Base-by-base conservation (phyloP, 2,329 filamentous ascomycete species). In the Fusarium xyrophilum region DNA sequence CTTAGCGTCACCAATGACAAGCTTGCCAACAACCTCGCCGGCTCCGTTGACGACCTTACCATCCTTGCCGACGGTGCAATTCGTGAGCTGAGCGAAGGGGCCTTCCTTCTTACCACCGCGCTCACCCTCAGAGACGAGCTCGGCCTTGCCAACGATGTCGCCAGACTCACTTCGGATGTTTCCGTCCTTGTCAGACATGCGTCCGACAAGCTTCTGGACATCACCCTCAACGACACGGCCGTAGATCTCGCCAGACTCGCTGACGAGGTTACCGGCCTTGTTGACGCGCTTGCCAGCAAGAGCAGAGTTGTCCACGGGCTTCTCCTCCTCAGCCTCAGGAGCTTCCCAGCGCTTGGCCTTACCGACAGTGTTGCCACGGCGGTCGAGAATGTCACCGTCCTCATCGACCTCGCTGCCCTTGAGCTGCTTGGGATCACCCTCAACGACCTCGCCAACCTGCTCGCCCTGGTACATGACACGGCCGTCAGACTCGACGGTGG, bases 91-190 rank as follows among this genome's bases (percentile, higher is more conserved):
- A 17, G 88, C 85, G 74, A 93, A 93, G 17, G 89, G 88, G 1
- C 89, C 90, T 67, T 92, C 89, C 79, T 85, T 87, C 65, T 82
- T 75, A 2, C 85, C 86, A 67, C 88, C 85, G 4, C 87, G 83
- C 80, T 92, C 89, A 12, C 88, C 84, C 73, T 90, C 88, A 25
- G 89, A 83, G 36, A 93, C 88, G 30, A 92, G 80, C 73, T 92
- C 89, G 46, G 88, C 88, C 59, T 84, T 85, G 64, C 90, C 90
- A 61, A 93, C 85, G 47, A 92, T 82, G 60, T 91, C 88, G 46
- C 91, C 91, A n/a, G 84, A 86, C 76, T 93, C 90, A 74, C 90
- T 91, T 80, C 89, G 87, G 68, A 93, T 86, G 73, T 91, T 87
- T 36, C 91, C 91, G 32, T 91, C 80, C 77, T 88, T 90, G 76